Evolutionary conservation across 192 early-diverging fungal genomes (phyloP).

Genomic region (Coemansia furcata): DNA sequence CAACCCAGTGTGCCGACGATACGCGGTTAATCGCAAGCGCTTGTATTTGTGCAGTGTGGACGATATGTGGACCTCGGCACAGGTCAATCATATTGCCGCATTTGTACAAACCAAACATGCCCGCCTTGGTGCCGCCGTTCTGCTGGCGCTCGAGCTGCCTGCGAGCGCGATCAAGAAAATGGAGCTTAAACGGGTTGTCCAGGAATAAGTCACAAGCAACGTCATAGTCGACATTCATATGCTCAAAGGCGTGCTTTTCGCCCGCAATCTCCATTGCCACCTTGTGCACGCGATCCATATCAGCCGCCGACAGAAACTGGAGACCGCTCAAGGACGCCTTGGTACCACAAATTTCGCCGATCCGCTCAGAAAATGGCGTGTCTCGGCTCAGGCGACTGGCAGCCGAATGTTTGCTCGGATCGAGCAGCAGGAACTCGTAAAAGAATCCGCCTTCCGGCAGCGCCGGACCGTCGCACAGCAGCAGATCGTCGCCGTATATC

Average conservation of each 20-base stretch:
- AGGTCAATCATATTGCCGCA: conserved; percentile 75
- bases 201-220: conserved; percentile 64
- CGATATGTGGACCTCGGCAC: conserved; percentile 74
- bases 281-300: conserved; percentile 54
- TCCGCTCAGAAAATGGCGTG: conserved; percentile 19
- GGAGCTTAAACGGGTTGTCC: conserved; percentile 74
- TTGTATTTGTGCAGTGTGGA: conserved; percentile 61
- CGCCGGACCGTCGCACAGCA: conserved; percentile 71
- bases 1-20: conserved; percentile 63
- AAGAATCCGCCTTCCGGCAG: conserved; percentile 73
- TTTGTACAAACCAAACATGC: conserved; percentile 62
- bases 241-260: conserved; percentile 62
- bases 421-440: conserved; percentile 70
- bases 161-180: conserved; percentile 53
- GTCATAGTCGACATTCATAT: conserved; percentile 59
- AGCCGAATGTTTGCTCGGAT: not conserved
- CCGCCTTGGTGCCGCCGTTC: not conserved
- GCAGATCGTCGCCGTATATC: conserved; percentile 63
- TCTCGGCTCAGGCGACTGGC: conserved; percentile 12
- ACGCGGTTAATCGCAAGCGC: conserved; percentile 57
- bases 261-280: conserved; percentile 55
- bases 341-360: conserved; percentile 22
- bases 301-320: conserved; percentile 53
- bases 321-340: conserved; percentile 12
- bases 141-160: not conserved